phyloP scores from a whole-genome alignment of 179 eudicot species.

The Gypsophila paniculata region DNA sequence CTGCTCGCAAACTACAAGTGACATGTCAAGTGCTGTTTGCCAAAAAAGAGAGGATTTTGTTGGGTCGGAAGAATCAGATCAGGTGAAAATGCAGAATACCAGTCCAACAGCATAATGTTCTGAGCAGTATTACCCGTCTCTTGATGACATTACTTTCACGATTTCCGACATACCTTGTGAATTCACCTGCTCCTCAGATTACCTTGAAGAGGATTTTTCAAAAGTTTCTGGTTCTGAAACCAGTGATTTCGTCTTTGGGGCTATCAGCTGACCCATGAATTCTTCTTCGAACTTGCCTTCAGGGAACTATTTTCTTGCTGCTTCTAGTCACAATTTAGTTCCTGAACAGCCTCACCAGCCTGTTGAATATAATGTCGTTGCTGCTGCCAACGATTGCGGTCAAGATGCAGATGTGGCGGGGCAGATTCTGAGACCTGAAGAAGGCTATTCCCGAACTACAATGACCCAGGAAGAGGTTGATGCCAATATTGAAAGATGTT shows the following conservation, averaged over 20 bases:
- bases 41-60: conserved; percentile 41
- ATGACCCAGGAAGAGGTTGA: conserved; percentile 33
- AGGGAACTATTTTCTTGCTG: conserved; percentile 31
- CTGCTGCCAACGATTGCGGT: conserved; percentile 25
- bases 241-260: conserved; percentile 36
- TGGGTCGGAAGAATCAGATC: conserved; percentile 38
- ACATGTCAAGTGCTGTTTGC: conserved; percentile 33
- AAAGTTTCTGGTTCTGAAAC: conserved; percentile 36
- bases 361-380: conserved; percentile 24
- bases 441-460: conserved; percentile 30
- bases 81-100: conserved; percentile 34
- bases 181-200: conserved; percentile 39
- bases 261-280: conserved; percentile 41
- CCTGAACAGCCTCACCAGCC: conserved; percentile 32
- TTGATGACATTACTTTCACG: conserved; percentile 41
- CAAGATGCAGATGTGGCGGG: conserved; percentile 26
- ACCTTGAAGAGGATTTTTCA: conserved; percentile 37
- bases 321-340: conserved; percentile 28
- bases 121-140: conserved; percentile 35
- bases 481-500: conserved; percentile 22
- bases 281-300: conserved; percentile 41
- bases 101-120: conserved; percentile 39
- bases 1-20: conserved; percentile 52
- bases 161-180: conserved; percentile 49
- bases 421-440: conserved; percentile 27